phyloP scores from a whole-genome alignment of 2,329 filamentous ascomycete species.

The Lachnellula willkommii region DNA sequence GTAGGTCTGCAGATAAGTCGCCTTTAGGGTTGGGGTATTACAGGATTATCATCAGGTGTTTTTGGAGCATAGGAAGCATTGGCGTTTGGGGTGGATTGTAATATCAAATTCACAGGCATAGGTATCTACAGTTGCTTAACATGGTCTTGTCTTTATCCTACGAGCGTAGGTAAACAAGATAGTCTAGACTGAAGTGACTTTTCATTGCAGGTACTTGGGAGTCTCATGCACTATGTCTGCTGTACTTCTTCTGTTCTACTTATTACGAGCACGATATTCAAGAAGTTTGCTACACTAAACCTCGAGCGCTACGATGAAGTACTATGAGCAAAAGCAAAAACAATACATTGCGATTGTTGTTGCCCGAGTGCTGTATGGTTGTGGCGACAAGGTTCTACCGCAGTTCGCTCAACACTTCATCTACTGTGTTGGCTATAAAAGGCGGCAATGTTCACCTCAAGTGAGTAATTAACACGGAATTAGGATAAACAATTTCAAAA shows the following conservation, averaged over 20 bases:
- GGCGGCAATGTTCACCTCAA: too few species aligned
- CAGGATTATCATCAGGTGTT: neutral
- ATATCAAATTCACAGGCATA: neutral
- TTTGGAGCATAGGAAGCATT: neutral
- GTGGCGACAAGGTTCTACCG: neutral
- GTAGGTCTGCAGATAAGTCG: conserved; percentile 6
- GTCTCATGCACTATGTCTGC: too few species aligned
- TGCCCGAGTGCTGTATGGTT: neutral
- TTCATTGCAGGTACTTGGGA: neutral
- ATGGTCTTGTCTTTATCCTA: neutral
- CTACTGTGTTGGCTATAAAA: too few species aligned
- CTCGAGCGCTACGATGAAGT: too few species aligned
- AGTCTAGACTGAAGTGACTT: neutral
- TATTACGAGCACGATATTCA: too few species aligned
- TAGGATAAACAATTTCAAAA: too few species aligned
- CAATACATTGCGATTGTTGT: neutral
- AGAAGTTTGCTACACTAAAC: too few species aligned
- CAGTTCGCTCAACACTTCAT: too few species aligned
- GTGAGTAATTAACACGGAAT: too few species aligned
- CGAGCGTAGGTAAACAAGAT: neutral
- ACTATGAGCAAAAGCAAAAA: too few species aligned
- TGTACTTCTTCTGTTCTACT: too few species aligned
- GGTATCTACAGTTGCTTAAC: neutral
- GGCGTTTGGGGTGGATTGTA: neutral
- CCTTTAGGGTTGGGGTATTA: neutral